These are phyloP conservation scores for Hericium coralloides DNA, from an alignment of 768 basidiomycete species.

Conservation along the genomic window DNA sequence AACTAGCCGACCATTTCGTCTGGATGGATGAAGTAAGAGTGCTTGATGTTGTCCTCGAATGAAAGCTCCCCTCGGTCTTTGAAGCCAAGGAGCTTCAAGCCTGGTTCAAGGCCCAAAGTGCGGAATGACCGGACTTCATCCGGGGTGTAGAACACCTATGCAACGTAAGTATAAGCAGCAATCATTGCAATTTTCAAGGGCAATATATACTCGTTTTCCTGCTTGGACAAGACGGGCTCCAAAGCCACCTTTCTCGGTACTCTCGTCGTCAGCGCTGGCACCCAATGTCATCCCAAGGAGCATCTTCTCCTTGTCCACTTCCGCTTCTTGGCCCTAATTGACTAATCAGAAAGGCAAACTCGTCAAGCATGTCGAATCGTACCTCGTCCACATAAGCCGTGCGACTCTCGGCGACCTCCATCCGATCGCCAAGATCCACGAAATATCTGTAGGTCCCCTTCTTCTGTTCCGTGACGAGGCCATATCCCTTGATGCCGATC, in stretches of 20 bases:
- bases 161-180: slow-evolving; percentile 1
- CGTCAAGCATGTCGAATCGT: slow-evolving; percentile 3
- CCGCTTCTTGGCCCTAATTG: slow-evolving; percentile 25
- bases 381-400: slow-evolving; percentile 78
- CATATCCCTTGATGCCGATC: slow-evolving; percentile 87
- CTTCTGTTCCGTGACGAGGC: slow-evolving; percentile 80
- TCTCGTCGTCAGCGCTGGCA: slow-evolving; percentile 25
- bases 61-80: slow-evolving; percentile 59
- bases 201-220: slow-evolving; percentile 39
- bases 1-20: slow-evolving; percentile 63
- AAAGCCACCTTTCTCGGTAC: slow-evolving; percentile 26
- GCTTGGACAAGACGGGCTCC: slow-evolving; percentile 30
- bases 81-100: slow-evolving; percentile 89
- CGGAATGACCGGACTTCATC: slow-evolving; percentile 79
- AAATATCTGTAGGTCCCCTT: slow-evolving; percentile 81
- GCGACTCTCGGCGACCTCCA: slow-evolving; percentile 65
- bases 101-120: slow-evolving; percentile 72
- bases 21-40: slow-evolving; percentile 86
- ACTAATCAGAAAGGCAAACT: not conserved
- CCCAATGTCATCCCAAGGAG: slow-evolving; percentile 35
- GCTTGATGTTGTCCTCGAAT: slow-evolving; percentile 89
- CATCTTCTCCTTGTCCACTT: slow-evolving; percentile 26
- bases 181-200: slow-evolving; percentile 7
- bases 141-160: slow-evolving; percentile 75
- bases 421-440: slow-evolving; percentile 63